Base-by-base conservation (phyloP, 1,139 yeast species). In the Diutina neorugosa region DNA sequence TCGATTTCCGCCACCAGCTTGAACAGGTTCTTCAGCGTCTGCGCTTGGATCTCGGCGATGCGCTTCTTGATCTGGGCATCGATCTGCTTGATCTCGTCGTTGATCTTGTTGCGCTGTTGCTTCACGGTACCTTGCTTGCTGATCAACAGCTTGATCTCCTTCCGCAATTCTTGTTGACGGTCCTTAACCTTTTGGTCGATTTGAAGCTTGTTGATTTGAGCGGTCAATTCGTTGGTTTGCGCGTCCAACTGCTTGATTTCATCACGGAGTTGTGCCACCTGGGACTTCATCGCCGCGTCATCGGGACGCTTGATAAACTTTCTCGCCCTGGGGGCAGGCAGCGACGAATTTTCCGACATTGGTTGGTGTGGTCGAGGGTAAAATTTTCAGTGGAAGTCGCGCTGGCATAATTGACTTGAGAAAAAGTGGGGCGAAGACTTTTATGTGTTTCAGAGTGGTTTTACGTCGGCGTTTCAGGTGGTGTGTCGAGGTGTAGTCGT, bases 1-100 rank as follows among this genome's bases (percentile, higher is more conserved):
- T 90, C 96, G 61, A 91, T 86, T 60, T 91, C 98, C 51, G 78
- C 88, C 58, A 78, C 82, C 53, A 79, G 73, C 71, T 86, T 86
- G 77, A 80, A 91, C 57, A 68, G 75, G 68, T 79, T 80, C 71
- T 86, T 86, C 57, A 88, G 76, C 57, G 86, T 82, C 63, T 82
- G 78, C 53, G 81, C 72, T 66, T 81, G 85, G 63, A 91, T 80
- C 61, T 91, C 96, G 60, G 74, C 71, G 63, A 84, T 80, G 71
- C 84, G 88, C 69, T 84, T 82, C 77, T 88, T 88, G 71, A 89
- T 73, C 57, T 76, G 75, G 57, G 78, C 74, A 63, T 93, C 98
- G 59, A 84, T 70, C 52, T 74, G 70, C 68, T 83, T 85, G 67
- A 91, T 80, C 69, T 85, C 89, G 59, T 84, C 90, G 64, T 80